Evolutionary conservation across 2,329 filamentous ascomycete species (phyloP), one percentile per base, ranked within the genome.

Genomic region (Ophiocordyceps camponoti-rufipedis): DNA sequence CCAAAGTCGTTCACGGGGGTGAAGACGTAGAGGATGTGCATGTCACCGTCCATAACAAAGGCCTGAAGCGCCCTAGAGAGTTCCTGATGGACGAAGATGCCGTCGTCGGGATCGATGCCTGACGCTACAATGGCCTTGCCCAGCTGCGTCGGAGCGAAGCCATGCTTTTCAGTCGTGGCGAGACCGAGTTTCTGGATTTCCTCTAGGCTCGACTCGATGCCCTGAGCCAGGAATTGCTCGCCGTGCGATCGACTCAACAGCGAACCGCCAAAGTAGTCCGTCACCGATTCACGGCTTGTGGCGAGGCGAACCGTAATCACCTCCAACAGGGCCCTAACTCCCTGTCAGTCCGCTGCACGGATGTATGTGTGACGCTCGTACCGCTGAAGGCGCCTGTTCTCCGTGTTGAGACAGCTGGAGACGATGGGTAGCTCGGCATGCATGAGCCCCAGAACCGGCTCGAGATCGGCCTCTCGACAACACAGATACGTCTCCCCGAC

Each of bases 11-110:
- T 77, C 2, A 87, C 71, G 0, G 83, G 83, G 0, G 83, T 86
- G 50, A 87, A 86, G 35, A 76, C 78, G 56, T 87, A 88, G 42
- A 86, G 70, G 12, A 85, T 72, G 54, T 87, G 83, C 77, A 88
- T 80, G 50, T 88, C 83, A 4, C 81, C 79, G 54, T 87, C 82
- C 74, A 88, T 79, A 12, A 86, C 83, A 54, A 88, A 87, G 1
- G 79, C 80, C 48, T 72, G 67, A 3, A 87, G 66, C 0, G 82
- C 80, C 51, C 72, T 72, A 47, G 70, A 69, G 43, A 87, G 66
- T 58, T 88, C 83, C 42, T 74, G 68, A 52, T 86, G 67, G 16
- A 87, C 70, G 52, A 86, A 87, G 1, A 84, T 61, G 0, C 83
- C 83, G 52, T 87, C 82, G 48, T 85, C 80, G 0, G 82, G 83